A percentile compares a stretch with the other conserved stretches of the same genome.
These are phyloP conservation scores for Pseudofabraea citricarpa DNA, from an alignment of 2,329 filamentous ascomycete genomes.

Conservation along the genomic window DNA sequence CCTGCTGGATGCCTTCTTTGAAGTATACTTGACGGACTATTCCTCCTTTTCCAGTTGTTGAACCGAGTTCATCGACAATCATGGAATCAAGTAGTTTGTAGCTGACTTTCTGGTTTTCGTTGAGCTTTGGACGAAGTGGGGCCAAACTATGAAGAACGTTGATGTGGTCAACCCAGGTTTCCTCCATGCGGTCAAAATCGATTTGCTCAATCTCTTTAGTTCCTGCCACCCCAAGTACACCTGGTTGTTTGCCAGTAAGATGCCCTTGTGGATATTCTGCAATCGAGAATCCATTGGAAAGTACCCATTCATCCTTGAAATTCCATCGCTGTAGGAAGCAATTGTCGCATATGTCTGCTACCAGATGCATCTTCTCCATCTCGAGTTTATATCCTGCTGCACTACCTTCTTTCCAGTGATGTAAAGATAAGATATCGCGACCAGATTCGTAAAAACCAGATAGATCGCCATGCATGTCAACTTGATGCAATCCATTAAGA, in stretches of 20 bases:
- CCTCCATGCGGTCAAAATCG: conserved; percentile 32
- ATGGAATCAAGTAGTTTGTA: conserved; percentile 50
- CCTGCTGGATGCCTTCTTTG: conserved; percentile 8
- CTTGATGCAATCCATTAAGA: conserved; percentile 22
- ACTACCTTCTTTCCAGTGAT: conserved; percentile 27
- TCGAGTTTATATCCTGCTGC: conserved; percentile 22
- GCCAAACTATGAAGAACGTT: conserved; percentile 44
- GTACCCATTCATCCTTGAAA: conserved; percentile 35
- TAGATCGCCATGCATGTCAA: conserved; percentile 26
- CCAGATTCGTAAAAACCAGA: conserved; percentile 28
- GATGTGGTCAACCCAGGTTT: conserved; percentile 38
- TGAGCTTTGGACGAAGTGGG: conserved; percentile 45
- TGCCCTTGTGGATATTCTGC: conserved; percentile 29
- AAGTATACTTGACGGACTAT: conserved; percentile 22
- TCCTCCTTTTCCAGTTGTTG: conserved; percentile 4
- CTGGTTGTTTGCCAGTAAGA: conserved; percentile 13
- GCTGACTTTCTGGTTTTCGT: conserved; percentile 47
- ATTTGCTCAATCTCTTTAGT: conserved; percentile 11
- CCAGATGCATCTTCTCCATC: conserved; percentile 26
- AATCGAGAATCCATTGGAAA: conserved; percentile 42
- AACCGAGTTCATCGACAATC: conserved; percentile 27
- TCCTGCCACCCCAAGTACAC: conserved; percentile 12
- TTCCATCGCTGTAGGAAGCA: conserved; percentile 41
- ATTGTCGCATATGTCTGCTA: conserved; percentile 28
- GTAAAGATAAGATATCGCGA: conserved; percentile 21